Evolutionary conservation across 306 rosid genomes (phyloP), one percentile per base, ranked within the genome.

Genomic region (Trifolium repens): DNA sequence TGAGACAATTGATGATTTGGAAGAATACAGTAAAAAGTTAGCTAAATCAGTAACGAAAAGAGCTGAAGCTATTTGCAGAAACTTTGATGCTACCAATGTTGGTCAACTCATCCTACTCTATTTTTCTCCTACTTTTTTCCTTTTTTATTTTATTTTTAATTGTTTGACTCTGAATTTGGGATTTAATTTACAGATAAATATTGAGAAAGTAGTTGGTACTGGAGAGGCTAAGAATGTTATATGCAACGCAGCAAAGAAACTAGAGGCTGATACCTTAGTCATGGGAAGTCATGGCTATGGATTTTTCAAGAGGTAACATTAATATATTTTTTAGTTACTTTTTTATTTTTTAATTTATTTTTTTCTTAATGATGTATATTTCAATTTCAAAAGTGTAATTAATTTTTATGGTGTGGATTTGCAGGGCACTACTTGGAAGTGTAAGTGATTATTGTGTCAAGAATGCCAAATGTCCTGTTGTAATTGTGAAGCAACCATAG

Each of bases 241-340:
- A 39, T 91, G 98, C 46, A 83, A 82, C 7, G 81, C 85, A 3
- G 97, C 88, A 55, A 83, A 80, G 77, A 93, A 83, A 68, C 78
- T 91, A 14, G 74, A 75, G 37, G 96, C 89, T 40, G 96, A 91
- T 76, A 84, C 88, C 53, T 87, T 93, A 86, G 98, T 93, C 24
- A 83, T 91, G 93, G 96, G 98, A 78, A 88, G 86, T 83, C 97
- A 91, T 81, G 97, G 93, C 11, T 91, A 91, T 84, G 96, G 97
- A 68, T 89, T 91, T 88, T 74, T 93, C 19, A 86, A 91, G 84
- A 87, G 97, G 98, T 89, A 72, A 55, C 26, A 0, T 16, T 19
- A 8, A 47, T 30, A 40, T 2, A 65, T 15, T 52, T 6, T 55
- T 7, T 19, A 35, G 6, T 43, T 2, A 7, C 12, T 34, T 43